phyloP scores from a whole-genome alignment of 805 yeast genomes.

The Starmera quercuum region DNA sequence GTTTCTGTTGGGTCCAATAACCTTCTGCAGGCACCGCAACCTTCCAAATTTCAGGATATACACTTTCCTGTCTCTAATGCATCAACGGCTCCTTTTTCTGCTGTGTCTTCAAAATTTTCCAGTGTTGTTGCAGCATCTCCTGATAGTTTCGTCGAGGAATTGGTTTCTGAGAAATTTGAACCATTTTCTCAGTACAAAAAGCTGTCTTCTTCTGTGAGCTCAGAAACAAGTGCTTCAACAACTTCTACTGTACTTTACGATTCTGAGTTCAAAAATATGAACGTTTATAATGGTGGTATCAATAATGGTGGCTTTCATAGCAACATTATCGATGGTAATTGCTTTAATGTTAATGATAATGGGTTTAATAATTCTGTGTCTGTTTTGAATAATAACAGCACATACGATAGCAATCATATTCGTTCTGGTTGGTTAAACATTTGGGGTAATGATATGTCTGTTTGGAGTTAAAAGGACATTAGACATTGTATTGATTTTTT shows the following conservation, averaged over 20 bases:
- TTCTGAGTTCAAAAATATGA: too few species aligned
- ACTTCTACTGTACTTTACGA: too few species aligned
- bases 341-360: not conserved
- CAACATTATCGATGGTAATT: not conserved
- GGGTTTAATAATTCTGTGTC: not conserved
- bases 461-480: slow-evolving; percentile 16
- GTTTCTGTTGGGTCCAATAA: too few species aligned
- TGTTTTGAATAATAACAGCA: not conserved
- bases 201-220: slow-evolving; percentile 17
- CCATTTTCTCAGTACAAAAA: slow-evolving; percentile 2
- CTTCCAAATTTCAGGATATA: too few species aligned
- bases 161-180: slow-evolving; percentile 2
- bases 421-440: slow-evolving; percentile 20
- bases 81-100: not conserved
- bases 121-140: slow-evolving; percentile 12
- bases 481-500: not conserved
- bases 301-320: too few species aligned
- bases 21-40: too few species aligned
- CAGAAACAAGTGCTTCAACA: slow-evolving; percentile 6
- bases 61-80: too few species aligned
- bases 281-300: too few species aligned
- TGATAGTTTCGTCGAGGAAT: slow-evolving; percentile 13
- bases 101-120: not conserved
- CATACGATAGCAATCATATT: not conserved
- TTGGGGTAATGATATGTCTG: slow-evolving; percentile 24